Base-by-base conservation (phyloP, 2,329 filamentous ascomycete species). In the Penicillium sp. region DNA sequence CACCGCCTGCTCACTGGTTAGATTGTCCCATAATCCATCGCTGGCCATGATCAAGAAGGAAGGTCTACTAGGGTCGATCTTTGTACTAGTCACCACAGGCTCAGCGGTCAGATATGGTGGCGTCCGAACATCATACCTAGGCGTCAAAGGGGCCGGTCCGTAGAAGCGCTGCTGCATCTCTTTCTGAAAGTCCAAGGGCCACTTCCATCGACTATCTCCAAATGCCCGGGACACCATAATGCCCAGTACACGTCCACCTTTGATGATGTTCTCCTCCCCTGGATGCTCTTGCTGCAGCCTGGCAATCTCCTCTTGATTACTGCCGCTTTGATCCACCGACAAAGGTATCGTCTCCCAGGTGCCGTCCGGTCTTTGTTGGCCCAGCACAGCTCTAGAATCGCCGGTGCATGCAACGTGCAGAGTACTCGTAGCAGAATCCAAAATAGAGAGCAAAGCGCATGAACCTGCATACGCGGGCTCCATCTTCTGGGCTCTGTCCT, bases 131-230 rank as follows among this genome's bases (percentile, higher is more conserved):
- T 66, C 49, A 24, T 68, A 66, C 63, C 65, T 55, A 62, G 79
- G 78, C 46, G 53, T 58, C 14, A 70, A 62, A 26, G 81, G 71
- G 79, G 85, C 50, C 78, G 77, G 55, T 70, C 66, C 60, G 78
- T 75, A 19, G 44, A 69, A 70, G 35, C 51, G 60, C 3, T 33
- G 22, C 11, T 64, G 44, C 45, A 80, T 72, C 3, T 76, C 69
- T 33, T 74, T 68, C 56, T 82, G 76, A 6, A 84, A 71, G 2
- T 80, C 76, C 14, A 80, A 67, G 4, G 82, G 69, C 85, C 86
- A 90, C 69, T 90, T 90, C 85, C 85, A 89, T 56, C 83, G 79
- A 50, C 82, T 79, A 67, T 90, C 87, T 16, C 88, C 88, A 67
- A 91, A 90, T 0, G 85, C 87, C 5, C 88, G 80, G 0, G 86